Evolutionary conservation across 306 rosid genomes (phyloP).

Genomic region (Prinsepia uniflora): DNA sequence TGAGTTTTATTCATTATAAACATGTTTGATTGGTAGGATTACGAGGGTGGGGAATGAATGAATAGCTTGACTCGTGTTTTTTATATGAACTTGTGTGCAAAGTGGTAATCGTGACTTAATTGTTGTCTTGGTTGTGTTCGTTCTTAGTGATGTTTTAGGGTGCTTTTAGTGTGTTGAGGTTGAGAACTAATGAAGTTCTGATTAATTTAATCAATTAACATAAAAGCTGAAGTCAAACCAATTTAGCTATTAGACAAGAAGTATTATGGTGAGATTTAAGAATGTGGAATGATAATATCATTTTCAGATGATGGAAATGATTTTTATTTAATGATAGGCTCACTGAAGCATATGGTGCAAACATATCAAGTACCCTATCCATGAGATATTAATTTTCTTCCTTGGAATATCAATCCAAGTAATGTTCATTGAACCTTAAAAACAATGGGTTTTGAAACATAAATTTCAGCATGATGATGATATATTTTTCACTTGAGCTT

Average conservation of each 20-base stretch:
- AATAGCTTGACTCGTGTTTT: constrained; percentile 7
- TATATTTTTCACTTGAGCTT: constrained; percentile 16
- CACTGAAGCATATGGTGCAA: neutral
- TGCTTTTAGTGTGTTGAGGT: neutral
- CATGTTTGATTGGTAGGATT: neutral
- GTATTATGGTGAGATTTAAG: neutral
- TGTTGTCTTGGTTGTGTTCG: neutral
- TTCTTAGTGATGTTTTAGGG: neutral
- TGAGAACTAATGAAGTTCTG: neutral
- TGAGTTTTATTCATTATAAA: neutral
- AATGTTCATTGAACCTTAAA: neutral
- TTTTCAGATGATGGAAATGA: neutral
- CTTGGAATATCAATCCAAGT: neutral
- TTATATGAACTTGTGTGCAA: neutral
- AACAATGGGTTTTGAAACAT: neutral
- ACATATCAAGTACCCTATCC: neutral
- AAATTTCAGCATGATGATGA: neutral
- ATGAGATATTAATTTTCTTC: constrained; percentile 1
- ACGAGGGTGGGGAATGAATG: neutral
- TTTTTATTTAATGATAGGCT: neutral
- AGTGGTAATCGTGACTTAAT: neutral
- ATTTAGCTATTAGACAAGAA: neutral
- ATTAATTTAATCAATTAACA: neutral
- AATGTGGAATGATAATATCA: neutral
- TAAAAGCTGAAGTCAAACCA: neutral